These are phyloP conservation scores for Hordeum pubiflorum DNA, from an alignment of 202 grass and related monocot genomes.

Conservation along the genomic window DNA sequence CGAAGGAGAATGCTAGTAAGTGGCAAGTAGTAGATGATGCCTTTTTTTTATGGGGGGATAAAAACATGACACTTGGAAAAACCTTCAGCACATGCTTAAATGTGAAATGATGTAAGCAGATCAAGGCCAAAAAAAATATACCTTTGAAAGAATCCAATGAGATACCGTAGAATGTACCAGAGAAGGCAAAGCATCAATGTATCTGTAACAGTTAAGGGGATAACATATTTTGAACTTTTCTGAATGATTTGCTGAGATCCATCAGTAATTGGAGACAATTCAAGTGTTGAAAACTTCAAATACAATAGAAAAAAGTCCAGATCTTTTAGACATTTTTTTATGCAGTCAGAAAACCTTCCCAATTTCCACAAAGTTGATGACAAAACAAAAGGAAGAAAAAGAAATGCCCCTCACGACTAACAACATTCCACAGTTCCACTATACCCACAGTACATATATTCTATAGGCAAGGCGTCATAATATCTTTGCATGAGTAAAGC, in stretches of 20 bases:
- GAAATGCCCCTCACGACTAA: neutral
- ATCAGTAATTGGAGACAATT: neutral
- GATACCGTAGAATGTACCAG: slow-evolving; percentile 53
- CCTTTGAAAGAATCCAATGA: slow-evolving; percentile 46
- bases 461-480: neutral
- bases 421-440: neutral
- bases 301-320: neutral
- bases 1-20: neutral
- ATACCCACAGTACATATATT: neutral
- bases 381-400: neutral
- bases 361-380: neutral
- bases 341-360: neutral
- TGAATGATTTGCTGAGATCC: neutral
- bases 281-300: neutral
- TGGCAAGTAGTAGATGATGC: neutral
- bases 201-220: slow-evolving; percentile 47
- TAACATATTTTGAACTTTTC: neutral
- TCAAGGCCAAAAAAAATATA: slow-evolving; percentile 13
- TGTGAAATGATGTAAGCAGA: slow-evolving; percentile 2
- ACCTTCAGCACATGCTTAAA: neutral
- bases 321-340: neutral
- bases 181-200: slow-evolving; percentile 51
- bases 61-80: neutral
- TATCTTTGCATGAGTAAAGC: neutral
- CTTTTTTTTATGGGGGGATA: neutral